These are phyloP conservation scores for Hypholoma fasciculare DNA, from an alignment of 768 basidiomycete genomes.

Conservation along the genomic window DNA sequence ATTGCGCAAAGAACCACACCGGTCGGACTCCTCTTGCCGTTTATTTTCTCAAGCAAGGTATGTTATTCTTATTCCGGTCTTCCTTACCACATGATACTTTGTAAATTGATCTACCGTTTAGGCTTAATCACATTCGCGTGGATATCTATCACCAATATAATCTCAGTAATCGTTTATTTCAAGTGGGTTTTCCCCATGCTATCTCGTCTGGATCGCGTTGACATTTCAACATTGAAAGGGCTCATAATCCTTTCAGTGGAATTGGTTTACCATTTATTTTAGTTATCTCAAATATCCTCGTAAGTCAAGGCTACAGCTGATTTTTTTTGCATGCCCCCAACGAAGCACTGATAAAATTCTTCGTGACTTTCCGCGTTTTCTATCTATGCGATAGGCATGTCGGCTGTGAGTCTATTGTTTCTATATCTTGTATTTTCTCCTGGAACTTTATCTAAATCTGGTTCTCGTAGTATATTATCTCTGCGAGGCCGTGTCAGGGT, in stretches of 20 bases:
- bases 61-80: neutral
- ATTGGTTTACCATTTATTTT: constrained; percentile 36
- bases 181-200: constrained; percentile 17
- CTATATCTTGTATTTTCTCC: neutral
- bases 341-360: no score
- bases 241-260: constrained; percentile 27
- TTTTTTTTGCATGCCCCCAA: no score
- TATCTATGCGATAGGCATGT: neutral
- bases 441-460: neutral
- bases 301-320: constrained; percentile 14
- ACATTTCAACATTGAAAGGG: constrained; percentile 17
- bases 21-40: constrained; percentile 27
- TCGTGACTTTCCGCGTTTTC: no score
- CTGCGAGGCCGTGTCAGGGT: neutral
- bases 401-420: neutral
- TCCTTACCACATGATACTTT: neutral
- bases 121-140: constrained; percentile 30
- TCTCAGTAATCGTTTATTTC: constrained; percentile 30
- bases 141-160: constrained; percentile 27
- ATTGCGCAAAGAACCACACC: constrained; percentile 27
- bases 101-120: constrained; percentile 4
- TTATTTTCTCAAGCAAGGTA: constrained; percentile 38
- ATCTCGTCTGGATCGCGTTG: neutral
- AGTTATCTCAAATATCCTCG: constrained; percentile 35
- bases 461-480: neutral